Conservation (phyloP, 331 rosid species). For the Acacia pycnantha region DNA sequence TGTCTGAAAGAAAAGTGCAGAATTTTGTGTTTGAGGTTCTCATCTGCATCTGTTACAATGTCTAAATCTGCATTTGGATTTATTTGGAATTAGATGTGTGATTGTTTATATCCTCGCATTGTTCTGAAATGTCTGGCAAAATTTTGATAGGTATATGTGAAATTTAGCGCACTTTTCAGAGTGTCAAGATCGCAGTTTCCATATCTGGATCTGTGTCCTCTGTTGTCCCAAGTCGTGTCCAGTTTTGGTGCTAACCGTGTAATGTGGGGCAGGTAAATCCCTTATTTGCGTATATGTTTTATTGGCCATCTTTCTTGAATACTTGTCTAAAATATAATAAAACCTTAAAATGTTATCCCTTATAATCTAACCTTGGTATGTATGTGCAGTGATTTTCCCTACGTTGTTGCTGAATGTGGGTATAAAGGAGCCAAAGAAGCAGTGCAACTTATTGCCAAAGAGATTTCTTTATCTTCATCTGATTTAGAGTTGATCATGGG, state of each 20-base stretch:
- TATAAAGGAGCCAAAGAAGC: constrained; percentile 82
- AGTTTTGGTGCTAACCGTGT: constrained; percentile 79
- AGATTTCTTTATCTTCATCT: constrained; percentile 48
- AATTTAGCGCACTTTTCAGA: constrained; percentile 88
- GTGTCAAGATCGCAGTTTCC: constrained; percentile 75
- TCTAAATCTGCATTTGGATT: neutral
- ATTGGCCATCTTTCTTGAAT: neutral
- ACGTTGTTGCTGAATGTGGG: constrained; percentile 74
- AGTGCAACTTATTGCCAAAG: constrained; percentile 41
- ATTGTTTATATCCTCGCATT: neutral
- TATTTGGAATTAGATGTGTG: neutral
- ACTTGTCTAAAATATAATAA: neutral
- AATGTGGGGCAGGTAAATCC: constrained; percentile 83
- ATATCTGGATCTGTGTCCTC: constrained; percentile 54
- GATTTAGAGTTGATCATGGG: constrained; percentile 90
- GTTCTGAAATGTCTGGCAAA: neutral
- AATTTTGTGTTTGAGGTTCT: neutral
- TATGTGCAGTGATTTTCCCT: constrained; percentile 81
- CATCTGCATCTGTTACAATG: neutral
- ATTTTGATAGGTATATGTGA: constrained; percentile 65
- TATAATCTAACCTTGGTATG: neutral
- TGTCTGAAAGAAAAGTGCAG: neutral
- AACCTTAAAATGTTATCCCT: neutral
- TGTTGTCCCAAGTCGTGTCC: constrained; percentile 59
- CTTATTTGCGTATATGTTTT: neutral